Percentiles rank a stretch among this genome's conserved stretches.
phyloP scores from a whole-genome alignment of 2,329 filamentous ascomycete species.

The Thermothelomyces thermophilus region DNA sequence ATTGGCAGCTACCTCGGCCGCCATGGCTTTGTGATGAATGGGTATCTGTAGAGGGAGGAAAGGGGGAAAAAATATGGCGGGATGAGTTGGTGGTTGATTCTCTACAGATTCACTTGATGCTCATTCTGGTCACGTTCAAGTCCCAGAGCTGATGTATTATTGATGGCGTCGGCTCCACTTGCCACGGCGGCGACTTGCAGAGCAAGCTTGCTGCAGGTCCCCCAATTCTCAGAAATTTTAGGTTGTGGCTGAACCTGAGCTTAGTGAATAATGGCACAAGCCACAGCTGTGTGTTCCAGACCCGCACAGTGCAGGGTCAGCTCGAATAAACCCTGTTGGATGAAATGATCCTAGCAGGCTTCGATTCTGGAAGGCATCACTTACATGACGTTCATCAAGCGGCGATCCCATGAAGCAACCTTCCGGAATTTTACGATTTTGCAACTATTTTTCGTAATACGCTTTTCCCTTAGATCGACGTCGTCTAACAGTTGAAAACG shows the following conservation, averaged over 20 bases:
- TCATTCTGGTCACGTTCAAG: not conserved
- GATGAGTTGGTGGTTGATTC: too few species aligned
- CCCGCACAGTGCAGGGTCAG: slow-evolving; percentile 13
- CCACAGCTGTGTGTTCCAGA: slow-evolving; percentile 6
- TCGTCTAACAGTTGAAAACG: not conserved
- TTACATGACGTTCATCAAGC: slow-evolving; percentile 25
- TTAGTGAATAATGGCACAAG: slow-evolving; percentile 4
- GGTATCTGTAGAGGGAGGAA: too few species aligned
- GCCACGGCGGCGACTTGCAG: too few species aligned
- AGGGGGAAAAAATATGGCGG: too few species aligned
- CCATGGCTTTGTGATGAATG: slow-evolving; percentile 17
- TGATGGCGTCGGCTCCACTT: slow-evolving; percentile 14
- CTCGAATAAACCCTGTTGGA: slow-evolving; percentile 12
- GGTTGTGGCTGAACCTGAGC: slow-evolving; percentile 20
- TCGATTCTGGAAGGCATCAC: slow-evolving; percentile 26
- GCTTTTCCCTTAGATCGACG: not conserved
- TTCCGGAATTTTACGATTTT: not conserved
- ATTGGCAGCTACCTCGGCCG: slow-evolving; percentile 28
- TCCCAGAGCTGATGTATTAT: not conserved
- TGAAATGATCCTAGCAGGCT: slow-evolving; percentile 12
- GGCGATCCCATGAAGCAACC: not conserved
- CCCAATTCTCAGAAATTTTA: too few species aligned
- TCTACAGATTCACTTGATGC: too few species aligned
- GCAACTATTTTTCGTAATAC: not conserved
- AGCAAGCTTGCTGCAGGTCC: too few species aligned